A percentile compares a stretch with the other conserved stretches of the same genome.
phyloP scores from a whole-genome alignment of 2,329 filamentous ascomycete species.

The Juglanconis sp. region DNA sequence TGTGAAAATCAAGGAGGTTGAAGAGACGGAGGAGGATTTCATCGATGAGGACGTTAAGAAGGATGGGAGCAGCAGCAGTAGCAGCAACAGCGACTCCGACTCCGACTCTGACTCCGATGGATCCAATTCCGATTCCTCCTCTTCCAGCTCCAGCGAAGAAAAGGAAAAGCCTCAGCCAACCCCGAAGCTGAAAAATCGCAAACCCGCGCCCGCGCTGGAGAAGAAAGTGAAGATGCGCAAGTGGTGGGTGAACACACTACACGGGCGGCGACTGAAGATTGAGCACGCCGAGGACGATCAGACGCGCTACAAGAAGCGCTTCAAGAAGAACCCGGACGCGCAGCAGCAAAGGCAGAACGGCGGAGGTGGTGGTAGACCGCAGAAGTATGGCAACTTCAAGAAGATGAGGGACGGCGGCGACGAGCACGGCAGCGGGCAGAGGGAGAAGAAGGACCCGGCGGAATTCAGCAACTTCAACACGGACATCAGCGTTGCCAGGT shows the following conservation, averaged over 20 bases:
- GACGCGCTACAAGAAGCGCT: constrained; percentile 89
- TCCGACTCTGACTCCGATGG: constrained; percentile 32
- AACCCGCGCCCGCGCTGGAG: constrained; percentile 36
- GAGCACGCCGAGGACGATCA: constrained; percentile 93
- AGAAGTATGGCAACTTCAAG: constrained; percentile 14
- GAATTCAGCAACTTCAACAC: constrained; percentile 36
- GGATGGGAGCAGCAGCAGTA: constrained; percentile 38
- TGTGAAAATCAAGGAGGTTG: constrained; percentile 64
- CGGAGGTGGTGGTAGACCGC: constrained; percentile 17
- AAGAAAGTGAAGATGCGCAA: constrained; percentile 60
- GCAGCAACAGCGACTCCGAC: constrained; percentile 27
- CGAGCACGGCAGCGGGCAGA: constrained; percentile 22
- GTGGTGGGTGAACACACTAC: constrained; percentile 83
- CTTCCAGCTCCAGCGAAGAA: not conserved
- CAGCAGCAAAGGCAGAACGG: not conserved
- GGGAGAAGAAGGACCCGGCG: constrained; percentile 19
- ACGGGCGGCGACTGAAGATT: constrained; percentile 77
- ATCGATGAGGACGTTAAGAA: constrained; percentile 44
- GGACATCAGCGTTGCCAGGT: constrained; percentile 54
- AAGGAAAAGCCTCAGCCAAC: constrained; percentile 26
- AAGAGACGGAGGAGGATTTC: constrained; percentile 62
- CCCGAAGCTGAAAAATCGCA: constrained; percentile 29
- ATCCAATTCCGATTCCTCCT: not conserved
- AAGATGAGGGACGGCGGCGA: not conserved
- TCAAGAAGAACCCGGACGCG: constrained; percentile 28